These are phyloP conservation scores for Aspergillus vadensis DNA, from an alignment of 2,329 filamentous ascomycete species.

Conservation along the genomic window DNA sequence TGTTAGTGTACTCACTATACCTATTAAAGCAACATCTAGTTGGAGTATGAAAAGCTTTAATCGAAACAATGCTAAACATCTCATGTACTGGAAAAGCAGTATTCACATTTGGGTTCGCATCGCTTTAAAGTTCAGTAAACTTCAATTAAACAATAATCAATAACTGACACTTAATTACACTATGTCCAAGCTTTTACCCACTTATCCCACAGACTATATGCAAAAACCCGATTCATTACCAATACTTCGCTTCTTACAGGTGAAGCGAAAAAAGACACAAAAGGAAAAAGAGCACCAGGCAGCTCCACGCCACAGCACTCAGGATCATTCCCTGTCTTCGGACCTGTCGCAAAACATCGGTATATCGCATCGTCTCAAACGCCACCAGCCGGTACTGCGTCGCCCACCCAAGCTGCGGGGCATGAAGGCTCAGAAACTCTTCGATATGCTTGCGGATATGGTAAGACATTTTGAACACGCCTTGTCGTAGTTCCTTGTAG, in stretches of 20 bases:
- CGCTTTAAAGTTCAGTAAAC: too few relatives aligned
- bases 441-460: background rate
- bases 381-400: background rate
- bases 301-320: background rate
- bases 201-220: background rate
- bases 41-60: too few relatives aligned
- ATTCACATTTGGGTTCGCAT: too few relatives aligned
- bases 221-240: background rate
- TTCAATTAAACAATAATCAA: too few relatives aligned
- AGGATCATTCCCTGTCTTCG: background rate
- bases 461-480: background rate
- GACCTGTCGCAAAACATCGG: background rate
- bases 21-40: too few relatives aligned
- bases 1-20: too few relatives aligned
- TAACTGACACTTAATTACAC: too few relatives aligned
- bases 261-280: background rate
- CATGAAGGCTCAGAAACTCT: background rate
- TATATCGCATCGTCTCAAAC: background rate
- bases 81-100: too few relatives aligned
- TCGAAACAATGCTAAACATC: too few relatives aligned
- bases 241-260: background rate
- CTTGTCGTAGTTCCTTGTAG: background rate
- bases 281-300: background rate
- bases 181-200: too few relatives aligned
- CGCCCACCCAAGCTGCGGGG: background rate